A percentile compares a stretch with the other conserved stretches of the same genome.
These are phyloP conservation scores for Hyphochytrium catenoides DNA, from an alignment of 352 stramenopile genomes.

Conservation along the genomic window DNA sequence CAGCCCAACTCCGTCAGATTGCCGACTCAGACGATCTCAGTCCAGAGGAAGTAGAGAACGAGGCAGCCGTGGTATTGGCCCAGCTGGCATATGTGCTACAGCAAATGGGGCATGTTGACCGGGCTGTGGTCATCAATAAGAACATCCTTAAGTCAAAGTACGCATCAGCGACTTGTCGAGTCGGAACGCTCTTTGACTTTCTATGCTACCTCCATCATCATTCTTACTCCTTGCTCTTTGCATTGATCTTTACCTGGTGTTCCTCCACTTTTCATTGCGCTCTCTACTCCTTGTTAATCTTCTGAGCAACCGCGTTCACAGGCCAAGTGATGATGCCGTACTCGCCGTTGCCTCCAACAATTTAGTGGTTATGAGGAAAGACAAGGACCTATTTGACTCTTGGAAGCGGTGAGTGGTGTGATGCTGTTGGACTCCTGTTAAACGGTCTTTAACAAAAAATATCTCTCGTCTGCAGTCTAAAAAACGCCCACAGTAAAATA, in stretches of 20 bases:
- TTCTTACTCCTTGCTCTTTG: neutral
- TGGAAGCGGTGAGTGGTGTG: no score
- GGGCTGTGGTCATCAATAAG: slow-evolving; percentile 35
- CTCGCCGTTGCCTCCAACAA: slow-evolving; percentile 42
- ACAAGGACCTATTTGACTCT: slow-evolving; percentile 49
- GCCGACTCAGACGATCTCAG: no score
- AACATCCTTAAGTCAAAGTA: slow-evolving; percentile 54
- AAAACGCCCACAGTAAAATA: slow-evolving; percentile 24
- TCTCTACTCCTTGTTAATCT: no score
- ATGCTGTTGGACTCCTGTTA: no score
- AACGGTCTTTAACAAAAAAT: no score
- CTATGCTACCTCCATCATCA: neutral
- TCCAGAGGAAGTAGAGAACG: slow-evolving; percentile 33
- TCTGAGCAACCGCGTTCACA: no score
- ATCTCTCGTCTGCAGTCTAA: no score
- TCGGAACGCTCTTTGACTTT: neutral
- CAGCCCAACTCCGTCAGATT: no score
- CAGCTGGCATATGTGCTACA: slow-evolving; percentile 51
- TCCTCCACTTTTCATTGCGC: no score
- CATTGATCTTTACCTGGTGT: slow-evolving; percentile 1
- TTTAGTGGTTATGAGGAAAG: slow-evolving; percentile 42
- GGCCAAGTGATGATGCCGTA: slow-evolving; percentile 29
- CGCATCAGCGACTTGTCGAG: slow-evolving; percentile 3
- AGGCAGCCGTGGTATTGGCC: slow-evolving; percentile 36
- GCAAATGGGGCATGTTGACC: slow-evolving; percentile 33